Base-by-base conservation (phyloP, 2,329 filamentous ascomycete species). In the Chalaropsis ovoidea region DNA sequence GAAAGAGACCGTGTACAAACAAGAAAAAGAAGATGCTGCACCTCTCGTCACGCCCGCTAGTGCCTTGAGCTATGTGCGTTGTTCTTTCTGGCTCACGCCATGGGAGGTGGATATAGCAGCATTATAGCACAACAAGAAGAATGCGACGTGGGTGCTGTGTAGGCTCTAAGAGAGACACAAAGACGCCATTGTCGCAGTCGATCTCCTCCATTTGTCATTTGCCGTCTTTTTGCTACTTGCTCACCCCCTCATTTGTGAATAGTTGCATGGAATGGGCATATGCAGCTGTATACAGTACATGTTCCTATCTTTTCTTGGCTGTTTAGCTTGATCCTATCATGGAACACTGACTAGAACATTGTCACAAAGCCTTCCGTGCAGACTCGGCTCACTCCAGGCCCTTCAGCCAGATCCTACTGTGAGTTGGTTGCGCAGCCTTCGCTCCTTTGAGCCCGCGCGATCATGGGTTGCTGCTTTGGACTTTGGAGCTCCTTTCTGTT, bases 281-380 rank as follows among this genome's bases (percentile, higher is more conserved):
- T 56, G 24, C 24, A 35, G 27, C 27, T 35, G 15, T 56, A 6
- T 56, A 56, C 52, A 56, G 7, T 56, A 56, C 52, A 56, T 17
- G 11, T 24, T 17, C 52, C 52, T 35, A 56, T 56, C 6, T 35
- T 35, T 35, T 6, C 27, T 17, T n/a, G 27, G n/a, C 11, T 56
- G 24, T 35, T 56, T 8, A 17, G 17, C 10, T 56, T 56, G 3
- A 15, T n/a, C 31, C 17, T 35, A 24, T 35, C 52, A 56, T 56
- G 27, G 52, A 56, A 56, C 52, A 56, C 17, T 35, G 52, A 35
- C 52, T 56, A 56, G 52, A 56, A 56, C 52, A 56, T 56, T 56
- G 52, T 56, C 52, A 56, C 31, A 8, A 56, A n/a, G 52, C 52
- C 52, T 56, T 56, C 52, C 24, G 52, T 56, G 52, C 52, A 56